Evolutionary conservation across 2,329 filamentous ascomycete species (phyloP).

Genomic region (Coniochaeta hoffmannii): DNA sequence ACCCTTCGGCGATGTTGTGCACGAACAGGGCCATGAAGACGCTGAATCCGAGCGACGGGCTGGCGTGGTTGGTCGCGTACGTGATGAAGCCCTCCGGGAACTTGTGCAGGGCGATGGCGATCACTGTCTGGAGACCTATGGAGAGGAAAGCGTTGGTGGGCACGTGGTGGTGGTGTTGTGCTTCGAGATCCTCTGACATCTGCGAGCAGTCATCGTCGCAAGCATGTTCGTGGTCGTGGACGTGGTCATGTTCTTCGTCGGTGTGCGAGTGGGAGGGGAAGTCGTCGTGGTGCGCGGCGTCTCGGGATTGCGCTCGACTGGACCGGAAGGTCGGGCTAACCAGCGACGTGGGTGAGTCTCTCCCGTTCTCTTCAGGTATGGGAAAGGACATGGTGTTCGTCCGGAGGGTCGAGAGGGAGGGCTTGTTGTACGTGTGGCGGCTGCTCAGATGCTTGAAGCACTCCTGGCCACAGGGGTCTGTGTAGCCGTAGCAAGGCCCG

Average conservation of each 20-base stretch:
- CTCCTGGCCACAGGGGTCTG: slow-evolving; percentile 58
- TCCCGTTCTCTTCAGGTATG: not conserved
- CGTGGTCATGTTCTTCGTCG: slow-evolving; percentile 16
- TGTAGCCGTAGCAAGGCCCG: slow-evolving; percentile 56
- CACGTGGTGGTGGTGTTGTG: slow-evolving; percentile 84
- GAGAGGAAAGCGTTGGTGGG: slow-evolving; percentile 88
- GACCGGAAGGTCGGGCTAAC: slow-evolving; percentile 26
- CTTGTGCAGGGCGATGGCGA: slow-evolving; percentile 94
- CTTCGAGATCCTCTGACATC: slow-evolving; percentile 35
- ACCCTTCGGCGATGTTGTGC: slow-evolving; percentile 97
- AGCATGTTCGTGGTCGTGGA: slow-evolving; percentile 10
- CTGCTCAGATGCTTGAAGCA: slow-evolving; percentile 52
- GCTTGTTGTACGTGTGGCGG: slow-evolving; percentile 23
- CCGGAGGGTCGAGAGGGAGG: slow-evolving; percentile 30
- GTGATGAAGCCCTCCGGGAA: slow-evolving; percentile 85
- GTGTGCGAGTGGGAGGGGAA: slow-evolving; percentile 6
- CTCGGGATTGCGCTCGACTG: slow-evolving; percentile 31
- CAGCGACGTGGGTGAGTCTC: slow-evolving; percentile 17
- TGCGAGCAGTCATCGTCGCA: slow-evolving; percentile 16
- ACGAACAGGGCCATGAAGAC: slow-evolving; percentile 96
- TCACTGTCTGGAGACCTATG: slow-evolving; percentile 90
- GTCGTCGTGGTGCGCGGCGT: slow-evolving; percentile 21
- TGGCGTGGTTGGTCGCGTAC: slow-evolving; percentile 95
- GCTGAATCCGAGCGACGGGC: slow-evolving; percentile 76
- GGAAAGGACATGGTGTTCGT: slow-evolving; percentile 19